phyloP scores from a whole-genome alignment of 495 filamentous ascomycete species.

The Trichoderma orchidacearum region DNA sequence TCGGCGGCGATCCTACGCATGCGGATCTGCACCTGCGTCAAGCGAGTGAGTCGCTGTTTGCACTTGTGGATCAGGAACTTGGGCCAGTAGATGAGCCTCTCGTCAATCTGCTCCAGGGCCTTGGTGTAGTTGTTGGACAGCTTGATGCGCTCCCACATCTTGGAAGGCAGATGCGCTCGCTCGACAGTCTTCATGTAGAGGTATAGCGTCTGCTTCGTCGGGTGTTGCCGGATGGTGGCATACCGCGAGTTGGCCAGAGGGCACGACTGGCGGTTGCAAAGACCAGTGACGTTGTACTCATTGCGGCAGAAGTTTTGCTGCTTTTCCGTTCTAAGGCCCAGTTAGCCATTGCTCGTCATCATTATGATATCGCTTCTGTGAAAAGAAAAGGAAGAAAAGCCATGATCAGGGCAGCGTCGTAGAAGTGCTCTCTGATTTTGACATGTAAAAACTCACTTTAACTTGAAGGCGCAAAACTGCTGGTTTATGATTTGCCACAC shows the following conservation, averaged over 20 bases:
- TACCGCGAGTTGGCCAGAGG: slow-evolving; percentile 92
- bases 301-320: slow-evolving; percentile 90
- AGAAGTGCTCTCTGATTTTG: no score
- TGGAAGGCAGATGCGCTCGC: slow-evolving; percentile 77
- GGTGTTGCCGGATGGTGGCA: slow-evolving; percentile 78
- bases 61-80: slow-evolving; percentile 93
- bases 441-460: slow-evolving; percentile 50
- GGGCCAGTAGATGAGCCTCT: slow-evolving; percentile 85
- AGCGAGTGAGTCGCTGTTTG: slow-evolving; percentile 89
- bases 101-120: slow-evolving; percentile 79
- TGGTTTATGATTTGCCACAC: slow-evolving; percentile 95
- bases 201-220: slow-evolving; percentile 72
- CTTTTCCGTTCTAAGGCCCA: slow-evolving; percentile 58
- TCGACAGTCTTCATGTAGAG: slow-evolving; percentile 97
- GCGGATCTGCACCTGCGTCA: slow-evolving; percentile 85
- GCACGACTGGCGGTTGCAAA: slow-evolving; percentile 91
- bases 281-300: slow-evolving; percentile 87
- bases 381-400: neutral
- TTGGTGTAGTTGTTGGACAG: slow-evolving; percentile 81
- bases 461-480: slow-evolving; percentile 92
- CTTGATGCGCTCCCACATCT: slow-evolving; percentile 90
- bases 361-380: slow-evolving; percentile 2
- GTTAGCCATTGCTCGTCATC: slow-evolving; percentile 9
- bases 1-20: slow-evolving; percentile 74
- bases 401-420: slow-evolving; percentile 3